Evolutionary conservation across 2,329 filamentous ascomycete species (phyloP), one percentile per base, ranked within the genome.

Genomic region (Ilyonectria robusta): DNA sequence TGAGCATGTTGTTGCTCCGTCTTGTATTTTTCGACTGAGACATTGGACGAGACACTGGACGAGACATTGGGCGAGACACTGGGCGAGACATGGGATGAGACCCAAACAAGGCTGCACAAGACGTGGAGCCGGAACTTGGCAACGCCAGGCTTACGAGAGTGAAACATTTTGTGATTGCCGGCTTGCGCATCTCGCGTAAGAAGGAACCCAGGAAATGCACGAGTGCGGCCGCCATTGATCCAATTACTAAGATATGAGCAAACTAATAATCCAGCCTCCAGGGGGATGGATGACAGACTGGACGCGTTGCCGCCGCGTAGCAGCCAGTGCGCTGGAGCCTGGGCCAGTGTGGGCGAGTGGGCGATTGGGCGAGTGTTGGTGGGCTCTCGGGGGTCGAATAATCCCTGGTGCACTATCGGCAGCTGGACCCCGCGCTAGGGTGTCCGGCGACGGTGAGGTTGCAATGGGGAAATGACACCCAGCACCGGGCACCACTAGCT

Each of bases 251-350:
- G 9, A 35, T n/a, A 50, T 8, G 15, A 31, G 11, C 4, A 33
- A 53, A 33, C n/a, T 23, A 35, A 35, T 53, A 6, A 21, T 21
- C 21, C 50, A 53, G n/a, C 50, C 7, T 15, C n/a, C 5, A 35
- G 33, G 29, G 29, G 29, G 17, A 21, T 4, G 10, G 29, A 21
- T 11, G 29, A 21, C 29, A 35, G 17, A 13, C 31, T 19, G 29
- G 47, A 31, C 48, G 48, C 48, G 48, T 42, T 19, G 48, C 31
- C 48, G 48, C 48, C 48, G 48, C 48, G 48, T 51, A 31, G 48
- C 40, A 51, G 31, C 33, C 48, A 33, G 48, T 19, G 48, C 48
- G 17, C 48, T 33, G 26, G 31, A 10, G 48, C 9, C 26, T 33
- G 17, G 48, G 31, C 48, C 21, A 21, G 21, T 21, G 21, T 21